Percentiles rank a stretch among this genome's conserved stretches.
These are phyloP conservation scores for Exophiala mesophila DNA, from an alignment of 2,329 filamentous ascomycete genomes.

Conservation along the genomic window DNA sequence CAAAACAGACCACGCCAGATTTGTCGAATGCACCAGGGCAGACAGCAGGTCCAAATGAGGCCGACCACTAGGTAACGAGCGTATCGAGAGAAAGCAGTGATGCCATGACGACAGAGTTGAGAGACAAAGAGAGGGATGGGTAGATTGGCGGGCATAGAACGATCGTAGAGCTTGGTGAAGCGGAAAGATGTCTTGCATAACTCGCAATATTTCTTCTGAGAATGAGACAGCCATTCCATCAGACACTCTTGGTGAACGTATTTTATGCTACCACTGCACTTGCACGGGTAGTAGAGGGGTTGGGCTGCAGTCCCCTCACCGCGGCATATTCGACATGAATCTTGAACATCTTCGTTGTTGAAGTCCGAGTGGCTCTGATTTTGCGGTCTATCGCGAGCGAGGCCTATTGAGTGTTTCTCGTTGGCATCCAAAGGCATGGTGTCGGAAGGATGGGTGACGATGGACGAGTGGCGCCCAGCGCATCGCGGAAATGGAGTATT, in stretches of 20 bases:
- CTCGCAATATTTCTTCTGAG: conserved; percentile 99
- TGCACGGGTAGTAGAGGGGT: conserved; percentile 94
- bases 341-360: conserved; percentile 45
- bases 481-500: too few species aligned
- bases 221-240: conserved; percentile 98
- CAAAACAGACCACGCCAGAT: conserved; percentile 94
- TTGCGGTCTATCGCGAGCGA: conserved; percentile 1
- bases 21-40: conserved; percentile 86
- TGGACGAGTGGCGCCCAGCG: background rate
- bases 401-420: conserved; percentile 6
- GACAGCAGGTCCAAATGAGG: conserved; percentile 80
- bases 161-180: conserved; percentile 96
- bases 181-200: conserved; percentile 97
- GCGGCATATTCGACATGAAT: conserved; percentile 96
- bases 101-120: conserved; percentile 68
- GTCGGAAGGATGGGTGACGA: background rate
- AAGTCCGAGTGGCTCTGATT: conserved; percentile 5
- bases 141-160: conserved; percentile 81
- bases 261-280: conserved; percentile 98
- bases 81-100: conserved; percentile 71
- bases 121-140: conserved; percentile 75
- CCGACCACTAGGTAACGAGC: conserved; percentile 71
- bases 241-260: conserved; percentile 96
- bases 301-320: conserved; percentile 78
- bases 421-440: conserved; percentile 15